phyloP scores from a whole-genome alignment of 2,329 filamentous ascomycete genomes.

The Pseudovirgaria hyperparasitica region DNA sequence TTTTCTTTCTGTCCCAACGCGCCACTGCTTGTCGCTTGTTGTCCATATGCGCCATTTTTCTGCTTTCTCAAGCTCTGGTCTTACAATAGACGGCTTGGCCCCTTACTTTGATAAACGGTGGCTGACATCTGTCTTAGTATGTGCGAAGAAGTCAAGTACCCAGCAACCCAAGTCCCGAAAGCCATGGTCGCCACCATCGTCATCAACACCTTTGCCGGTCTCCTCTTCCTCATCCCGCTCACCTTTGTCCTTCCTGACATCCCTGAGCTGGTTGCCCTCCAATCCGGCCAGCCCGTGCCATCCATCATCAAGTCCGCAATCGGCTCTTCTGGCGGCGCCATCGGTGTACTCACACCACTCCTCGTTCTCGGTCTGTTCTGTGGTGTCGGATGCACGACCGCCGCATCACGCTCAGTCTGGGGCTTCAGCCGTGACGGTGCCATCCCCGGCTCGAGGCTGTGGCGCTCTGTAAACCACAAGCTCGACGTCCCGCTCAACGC shows the following conservation, averaged over 20 bases:
- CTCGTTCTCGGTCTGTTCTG: constrained; percentile 55
- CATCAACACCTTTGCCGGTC: constrained; percentile 53
- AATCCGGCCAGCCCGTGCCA: constrained; percentile 50
- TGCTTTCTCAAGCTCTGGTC: constrained; percentile 9
- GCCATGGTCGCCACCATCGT: constrained; percentile 57
- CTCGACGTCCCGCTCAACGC: constrained; percentile 56
- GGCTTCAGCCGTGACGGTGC: constrained; percentile 60
- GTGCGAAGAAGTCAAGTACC: constrained; percentile 59
- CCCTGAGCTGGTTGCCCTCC: constrained; percentile 37
- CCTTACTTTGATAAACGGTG: constrained; percentile 7
- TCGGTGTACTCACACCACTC: constrained; percentile 50
- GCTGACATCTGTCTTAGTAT: constrained; percentile 37
- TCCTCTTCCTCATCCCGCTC: constrained; percentile 56
- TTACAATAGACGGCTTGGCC: constrained; percentile 3
- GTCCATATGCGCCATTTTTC: constrained; percentile 3
- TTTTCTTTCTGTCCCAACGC: no score
- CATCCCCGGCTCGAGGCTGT: constrained; percentile 48
- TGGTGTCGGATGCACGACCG: constrained; percentile 57
- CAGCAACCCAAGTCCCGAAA: constrained; percentile 55
- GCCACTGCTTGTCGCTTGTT: constrained; percentile 6
- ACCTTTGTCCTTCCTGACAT: constrained; percentile 58
- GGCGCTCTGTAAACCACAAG: constrained; percentile 48
- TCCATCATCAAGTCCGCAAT: constrained; percentile 51
- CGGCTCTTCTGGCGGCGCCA: constrained; percentile 47
- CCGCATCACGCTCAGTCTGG: constrained; percentile 54